These are phyloP conservation scores for Pleurozium schreberi DNA, from an alignment of 225 moss, liverwort and hornwort species.

Conservation along the genomic window DNA sequence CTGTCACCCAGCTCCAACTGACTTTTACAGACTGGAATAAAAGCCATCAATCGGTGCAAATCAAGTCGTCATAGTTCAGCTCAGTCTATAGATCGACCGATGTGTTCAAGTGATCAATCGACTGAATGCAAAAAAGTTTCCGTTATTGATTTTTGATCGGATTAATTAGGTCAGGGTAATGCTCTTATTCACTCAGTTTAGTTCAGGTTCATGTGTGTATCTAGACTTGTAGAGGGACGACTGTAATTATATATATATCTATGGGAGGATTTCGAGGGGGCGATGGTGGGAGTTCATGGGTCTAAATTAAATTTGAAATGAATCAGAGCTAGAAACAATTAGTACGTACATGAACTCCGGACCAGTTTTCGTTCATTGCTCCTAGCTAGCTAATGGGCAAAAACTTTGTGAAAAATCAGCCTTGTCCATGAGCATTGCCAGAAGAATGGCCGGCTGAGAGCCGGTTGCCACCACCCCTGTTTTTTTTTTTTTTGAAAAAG, in stretches of 20 bases:
- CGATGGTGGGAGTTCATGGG: background rate
- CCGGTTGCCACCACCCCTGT: no score
- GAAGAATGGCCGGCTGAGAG: no score
- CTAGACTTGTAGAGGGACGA: background rate
- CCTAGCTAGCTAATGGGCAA: no score
- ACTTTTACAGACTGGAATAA: background rate
- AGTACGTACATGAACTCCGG: no score
- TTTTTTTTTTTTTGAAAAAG: no score
- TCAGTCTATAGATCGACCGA: background rate
- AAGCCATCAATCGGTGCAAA: background rate
- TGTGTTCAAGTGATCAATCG: background rate
- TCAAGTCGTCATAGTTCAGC: background rate
- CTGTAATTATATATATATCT: background rate
- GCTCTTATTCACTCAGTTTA: background rate
- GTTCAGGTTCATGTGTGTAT: background rate
- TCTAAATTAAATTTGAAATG: no score
- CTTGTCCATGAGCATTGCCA: no score
- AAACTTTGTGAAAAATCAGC: no score
- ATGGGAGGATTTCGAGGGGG: no score
- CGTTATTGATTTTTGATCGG: background rate
- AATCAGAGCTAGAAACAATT: no score
- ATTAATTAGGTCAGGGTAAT: background rate
- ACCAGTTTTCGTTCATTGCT: background rate
- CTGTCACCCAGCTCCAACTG: background rate
- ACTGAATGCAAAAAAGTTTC: background rate